Percentiles rank a stretch among this genome's conserved stretches.
Conservation (phyloP, 495 filamentous ascomycete genomes). For the Barbatosphaeria neglecta region DNA sequence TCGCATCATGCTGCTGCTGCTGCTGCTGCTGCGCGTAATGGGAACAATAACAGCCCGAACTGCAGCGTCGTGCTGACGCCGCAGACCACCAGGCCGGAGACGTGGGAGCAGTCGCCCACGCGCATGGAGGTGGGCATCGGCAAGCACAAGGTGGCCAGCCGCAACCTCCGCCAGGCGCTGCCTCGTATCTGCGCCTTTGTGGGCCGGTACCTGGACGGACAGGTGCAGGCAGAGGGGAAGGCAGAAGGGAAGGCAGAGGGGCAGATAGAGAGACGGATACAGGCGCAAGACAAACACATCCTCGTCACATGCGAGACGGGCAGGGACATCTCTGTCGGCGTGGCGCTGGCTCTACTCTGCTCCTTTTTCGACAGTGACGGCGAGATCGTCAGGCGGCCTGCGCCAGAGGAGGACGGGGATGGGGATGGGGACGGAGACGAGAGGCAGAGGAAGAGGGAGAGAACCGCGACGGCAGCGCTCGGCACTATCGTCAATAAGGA, state of each 20-base stretch:
- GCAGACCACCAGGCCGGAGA: constrained; percentile 16
- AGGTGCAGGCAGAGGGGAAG: neutral
- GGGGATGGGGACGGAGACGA: neutral
- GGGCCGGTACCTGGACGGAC: constrained; percentile 2
- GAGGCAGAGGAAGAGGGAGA: constrained; percentile 7
- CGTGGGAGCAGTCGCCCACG: constrained; percentile 20
- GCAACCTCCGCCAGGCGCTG: constrained; percentile 58
- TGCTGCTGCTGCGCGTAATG: neutral
- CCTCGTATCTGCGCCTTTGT: constrained; percentile 42
- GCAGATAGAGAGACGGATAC: neutral
- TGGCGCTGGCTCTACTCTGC: constrained; percentile 38
- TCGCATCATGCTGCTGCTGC: constrained; percentile 8
- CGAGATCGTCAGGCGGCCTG: constrained; percentile 4
- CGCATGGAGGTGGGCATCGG: constrained; percentile 53
- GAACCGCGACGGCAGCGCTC: too few relatives aligned
- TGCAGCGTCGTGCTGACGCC: constrained; percentile 21
- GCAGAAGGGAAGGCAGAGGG: neutral
- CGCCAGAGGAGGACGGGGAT: neutral
- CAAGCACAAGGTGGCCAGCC: constrained; percentile 59
- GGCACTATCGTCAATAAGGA: constrained; percentile 55
- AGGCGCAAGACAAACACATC: constrained; percentile 9
- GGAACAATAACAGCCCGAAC: constrained; percentile 3
- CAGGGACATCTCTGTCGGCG: constrained; percentile 30
- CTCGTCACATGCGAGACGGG: constrained; percentile 29
- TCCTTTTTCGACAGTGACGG: constrained; percentile 26